Evolutionary conservation across 345 rosid genomes (phyloP).

Genomic region (Raphanus sativus): DNA sequence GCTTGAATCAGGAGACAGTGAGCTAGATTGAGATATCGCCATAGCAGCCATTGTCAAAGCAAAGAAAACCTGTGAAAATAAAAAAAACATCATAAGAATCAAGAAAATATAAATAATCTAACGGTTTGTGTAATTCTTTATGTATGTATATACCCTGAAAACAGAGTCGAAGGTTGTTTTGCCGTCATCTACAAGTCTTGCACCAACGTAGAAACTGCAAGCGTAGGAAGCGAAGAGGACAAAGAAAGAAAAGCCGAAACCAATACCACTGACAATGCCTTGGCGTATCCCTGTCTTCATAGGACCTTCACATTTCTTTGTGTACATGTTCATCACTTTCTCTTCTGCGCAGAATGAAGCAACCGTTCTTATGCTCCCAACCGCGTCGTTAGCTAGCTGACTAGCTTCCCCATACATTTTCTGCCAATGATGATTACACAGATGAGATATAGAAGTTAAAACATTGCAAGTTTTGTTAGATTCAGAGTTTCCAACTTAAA

Average conservation of each 20-base stretch:
- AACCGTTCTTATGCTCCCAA: conserved; percentile 88
- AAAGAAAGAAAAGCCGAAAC: conserved; percentile 71
- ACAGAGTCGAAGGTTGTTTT: conserved; percentile 55
- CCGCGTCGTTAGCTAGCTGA: conserved; percentile 87
- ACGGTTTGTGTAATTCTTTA: background rate
- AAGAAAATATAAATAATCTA: background rate
- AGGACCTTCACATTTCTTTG: conserved; percentile 80
- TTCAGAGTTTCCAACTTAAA: background rate
- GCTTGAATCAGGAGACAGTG: conserved; percentile 59
- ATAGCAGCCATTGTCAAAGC: conserved; percentile 66
- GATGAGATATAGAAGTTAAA: background rate
- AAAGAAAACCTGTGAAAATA: conserved; percentile 59
- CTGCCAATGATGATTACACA: conserved; percentile 39
- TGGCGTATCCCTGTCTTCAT: conserved; percentile 62
- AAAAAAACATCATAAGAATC: conserved; percentile 2
- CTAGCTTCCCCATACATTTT: conserved; percentile 86
- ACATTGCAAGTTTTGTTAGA: background rate
- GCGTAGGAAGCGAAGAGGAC: conserved; percentile 59
- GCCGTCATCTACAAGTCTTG: conserved; percentile 57
- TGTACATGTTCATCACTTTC: conserved; percentile 75
- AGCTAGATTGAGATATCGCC: conserved; percentile 71
- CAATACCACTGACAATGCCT: conserved; percentile 69
- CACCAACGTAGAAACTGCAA: conserved; percentile 76
- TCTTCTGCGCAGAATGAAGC: conserved; percentile 94
- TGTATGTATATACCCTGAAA: conserved; percentile 47